Evolutionary conservation across 129 eudicot species (phyloP).

Genomic region (Saussurea involucrata): DNA sequence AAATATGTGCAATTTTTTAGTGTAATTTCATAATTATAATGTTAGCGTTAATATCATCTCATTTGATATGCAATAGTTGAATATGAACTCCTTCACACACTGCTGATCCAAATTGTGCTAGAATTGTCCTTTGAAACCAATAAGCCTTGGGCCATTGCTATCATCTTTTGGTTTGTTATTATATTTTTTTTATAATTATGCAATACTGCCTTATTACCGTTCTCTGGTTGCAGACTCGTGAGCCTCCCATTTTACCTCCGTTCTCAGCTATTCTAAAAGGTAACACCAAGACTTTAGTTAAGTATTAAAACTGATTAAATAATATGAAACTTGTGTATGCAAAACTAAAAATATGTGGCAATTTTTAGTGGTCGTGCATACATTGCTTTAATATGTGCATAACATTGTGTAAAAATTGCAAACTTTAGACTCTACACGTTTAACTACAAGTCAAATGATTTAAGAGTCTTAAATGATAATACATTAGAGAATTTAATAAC

Average conservation of each 20-base stretch:
- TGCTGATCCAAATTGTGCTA: background rate
- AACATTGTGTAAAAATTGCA: background rate
- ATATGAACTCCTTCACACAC: background rate
- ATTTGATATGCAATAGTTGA: background rate
- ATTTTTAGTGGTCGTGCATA: background rate
- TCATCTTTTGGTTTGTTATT: background rate
- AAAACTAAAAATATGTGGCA: background rate
- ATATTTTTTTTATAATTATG: background rate
- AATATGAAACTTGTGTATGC: background rate
- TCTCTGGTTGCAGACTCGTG: conserved; percentile 32
- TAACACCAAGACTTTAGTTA: background rate
- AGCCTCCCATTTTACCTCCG: conserved; percentile 34
- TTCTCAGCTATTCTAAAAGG: conserved; percentile 32
- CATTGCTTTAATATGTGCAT: background rate
- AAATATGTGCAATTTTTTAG: background rate
- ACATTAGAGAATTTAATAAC: background rate
- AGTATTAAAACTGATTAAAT: background rate
- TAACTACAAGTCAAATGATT: conserved; percentile 6
- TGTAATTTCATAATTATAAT: too few species aligned
- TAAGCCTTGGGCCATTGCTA: background rate
- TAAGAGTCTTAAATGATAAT: background rate
- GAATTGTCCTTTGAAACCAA: background rate
- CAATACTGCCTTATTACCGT: conserved; percentile 13
- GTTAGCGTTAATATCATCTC: background rate
- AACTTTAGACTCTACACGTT: background rate